Percentiles rank a stretch among this genome's conserved stretches.
Evolutionary conservation across 305 asterid species (phyloP).

Genomic region (Solanum hybrid): DNA sequence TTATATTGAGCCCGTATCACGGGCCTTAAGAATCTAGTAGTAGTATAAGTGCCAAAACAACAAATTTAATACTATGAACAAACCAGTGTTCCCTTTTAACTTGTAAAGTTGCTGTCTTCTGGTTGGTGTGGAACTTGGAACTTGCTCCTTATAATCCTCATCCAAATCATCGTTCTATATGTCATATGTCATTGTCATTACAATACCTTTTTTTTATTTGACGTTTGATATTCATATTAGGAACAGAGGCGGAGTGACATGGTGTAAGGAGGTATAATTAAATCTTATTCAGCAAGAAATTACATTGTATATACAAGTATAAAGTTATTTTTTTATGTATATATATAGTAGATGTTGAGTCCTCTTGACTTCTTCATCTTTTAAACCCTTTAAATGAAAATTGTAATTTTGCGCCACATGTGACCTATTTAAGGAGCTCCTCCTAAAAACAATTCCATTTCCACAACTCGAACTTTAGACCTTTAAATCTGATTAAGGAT

Average conservation of each 20-base stretch:
- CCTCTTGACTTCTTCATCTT: background rate
- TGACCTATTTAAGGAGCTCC: background rate
- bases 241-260: background rate
- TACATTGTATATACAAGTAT: background rate
- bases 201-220: background rate
- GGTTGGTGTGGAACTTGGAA: constrained; percentile 1
- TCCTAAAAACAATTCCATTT: rapidly evolving
- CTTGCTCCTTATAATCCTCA: background rate
- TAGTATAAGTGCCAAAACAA: background rate
- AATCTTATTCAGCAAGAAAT: background rate
- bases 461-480: background rate
- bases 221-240: background rate
- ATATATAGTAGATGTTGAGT: background rate
- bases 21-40: no score
- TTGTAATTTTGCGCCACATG: background rate
- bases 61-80: background rate
- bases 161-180: background rate
- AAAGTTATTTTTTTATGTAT: background rate
- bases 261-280: no score
- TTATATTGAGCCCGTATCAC: no score
- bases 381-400: background rate
- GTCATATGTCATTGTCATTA: background rate
- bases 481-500: background rate
- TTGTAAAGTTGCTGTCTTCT: background rate
- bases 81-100: background rate